Evolutionary conservation across 805 yeast genomes (phyloP), one percentile per base, ranked within the genome.

Genomic region (Starmerella ratchasimensis): DNA sequence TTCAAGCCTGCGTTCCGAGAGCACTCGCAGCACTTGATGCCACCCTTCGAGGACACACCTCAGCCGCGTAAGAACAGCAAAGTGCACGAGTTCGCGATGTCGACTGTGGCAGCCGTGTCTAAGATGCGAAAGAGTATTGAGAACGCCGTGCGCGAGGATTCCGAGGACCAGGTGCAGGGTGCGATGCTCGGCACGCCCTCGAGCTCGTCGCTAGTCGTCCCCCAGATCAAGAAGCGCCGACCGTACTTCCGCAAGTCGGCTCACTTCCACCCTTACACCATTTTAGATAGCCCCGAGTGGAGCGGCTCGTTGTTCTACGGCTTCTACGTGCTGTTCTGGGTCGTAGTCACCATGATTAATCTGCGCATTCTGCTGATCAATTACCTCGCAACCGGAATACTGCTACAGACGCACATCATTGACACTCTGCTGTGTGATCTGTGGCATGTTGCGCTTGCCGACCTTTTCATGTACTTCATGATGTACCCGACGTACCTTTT

Each of bases 391-490:
- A 54, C 67, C 19, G 72, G 75, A 8, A 46, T 60, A 7, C 27
- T 71, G 8, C 54, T 65, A 34, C 62, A 70, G 20, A 69, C 74
- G 21, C 71, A 73, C 25, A 68, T 90, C 15, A 54, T 78, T 28
- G 51, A 57, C 16, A 66, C 76, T 15, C 65, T 93, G 61, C 52
- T 65, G 15, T 65, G 68, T 15, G 86, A 82, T 47, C 39, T 88
- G 10, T 44, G 71, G 34, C 68, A 69, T 44, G 76, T 90, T 18
- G 96, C 75, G 0, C 43, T 77, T 8, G 72, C 81, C 2, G 98
- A 90, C 56, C 57, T 77, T 16, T 51, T 57, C 34, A 77, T 90
- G 86, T 90, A 86, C 53, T 42, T 76, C 14, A 53, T 73, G 28
- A 70, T 72, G 33, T 90, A 79, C 52, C 56, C 75, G 22, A 67